Evolutionary conservation across 2,329 filamentous ascomycete genomes (phyloP).

Genomic region (Nothomitra cinnamomea): DNA sequence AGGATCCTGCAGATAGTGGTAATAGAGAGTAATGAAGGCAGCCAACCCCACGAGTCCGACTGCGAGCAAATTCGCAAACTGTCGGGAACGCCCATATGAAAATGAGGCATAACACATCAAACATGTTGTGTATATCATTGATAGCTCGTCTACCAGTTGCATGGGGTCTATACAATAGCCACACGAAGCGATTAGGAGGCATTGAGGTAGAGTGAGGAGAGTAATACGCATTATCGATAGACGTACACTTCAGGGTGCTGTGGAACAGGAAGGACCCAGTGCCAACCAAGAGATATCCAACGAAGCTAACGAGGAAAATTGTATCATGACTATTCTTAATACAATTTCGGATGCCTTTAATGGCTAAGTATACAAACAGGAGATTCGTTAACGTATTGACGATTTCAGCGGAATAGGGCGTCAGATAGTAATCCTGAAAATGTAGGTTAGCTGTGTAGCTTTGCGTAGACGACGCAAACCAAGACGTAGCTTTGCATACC

Average conservation of each 20-base stretch:
- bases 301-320: conserved; percentile 54
- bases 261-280: conserved; percentile 47
- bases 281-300: conserved; percentile 44
- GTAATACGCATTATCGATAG: neutral
- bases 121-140: conserved; percentile 57
- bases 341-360: conserved; percentile 60
- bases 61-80: conserved; percentile 37
- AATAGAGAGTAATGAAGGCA: conserved; percentile 58
- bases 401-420: conserved; percentile 58
- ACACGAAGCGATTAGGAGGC: neutral
- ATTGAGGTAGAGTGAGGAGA: neutral
- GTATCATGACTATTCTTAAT: conserved; percentile 52
- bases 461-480: neutral
- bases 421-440: conserved; percentile 55
- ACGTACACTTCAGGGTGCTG: conserved; percentile 42
- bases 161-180: conserved; percentile 37
- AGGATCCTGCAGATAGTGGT: conserved; percentile 68
- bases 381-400: conserved; percentile 70
- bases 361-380: conserved; percentile 62
- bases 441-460: neutral
- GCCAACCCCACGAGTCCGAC: conserved; percentile 34
- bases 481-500: conserved; percentile 26
- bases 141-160: conserved; percentile 54
- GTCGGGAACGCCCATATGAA: conserved; percentile 42
- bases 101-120: conserved; percentile 60